These are phyloP conservation scores for Leucocoprinus leucothites DNA, from an alignment of 768 basidiomycete species.

Conservation along the genomic window DNA sequence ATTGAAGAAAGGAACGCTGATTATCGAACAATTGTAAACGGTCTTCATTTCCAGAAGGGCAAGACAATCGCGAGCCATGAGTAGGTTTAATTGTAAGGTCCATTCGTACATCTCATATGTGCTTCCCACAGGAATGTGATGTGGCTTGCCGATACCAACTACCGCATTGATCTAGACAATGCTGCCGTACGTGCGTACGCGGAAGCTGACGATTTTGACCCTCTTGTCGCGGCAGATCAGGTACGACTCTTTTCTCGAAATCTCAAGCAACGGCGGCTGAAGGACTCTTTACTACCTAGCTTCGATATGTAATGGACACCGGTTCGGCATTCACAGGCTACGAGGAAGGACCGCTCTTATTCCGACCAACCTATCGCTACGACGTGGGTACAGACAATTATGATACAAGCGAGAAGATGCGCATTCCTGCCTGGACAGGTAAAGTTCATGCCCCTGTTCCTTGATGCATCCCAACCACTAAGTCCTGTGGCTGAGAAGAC, in stretches of 20 bases:
- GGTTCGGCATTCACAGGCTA: conserved; percentile 80
- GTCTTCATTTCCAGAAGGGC: conserved; percentile 85
- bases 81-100: conserved; percentile 43
- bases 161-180: conserved; percentile 87
- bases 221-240: conserved; percentile 82
- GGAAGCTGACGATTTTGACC: conserved; percentile 62
- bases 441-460: neutral
- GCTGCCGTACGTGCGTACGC: conserved; percentile 71
- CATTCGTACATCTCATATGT: neutral
- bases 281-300: conserved; percentile 35
- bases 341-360: conserved; percentile 86
- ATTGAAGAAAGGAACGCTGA: conserved; percentile 90
- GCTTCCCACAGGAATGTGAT: conserved; percentile 67
- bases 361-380: conserved; percentile 94
- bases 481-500: conserved; percentile 45
- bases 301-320: conserved; percentile 67
- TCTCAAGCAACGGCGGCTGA: conserved; percentile 3
- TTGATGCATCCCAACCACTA: neutral
- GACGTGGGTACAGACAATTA: conserved; percentile 80
- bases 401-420: conserved; percentile 94
- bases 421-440: conserved; percentile 99
- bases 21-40: conserved; percentile 81
- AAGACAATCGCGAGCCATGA: conserved; percentile 88
- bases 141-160: conserved; percentile 96
- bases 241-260: conserved; percentile 37